Base-by-base conservation (phyloP, 2,329 filamentous ascomycete species). In the Sarocladium brachiariae region DNA sequence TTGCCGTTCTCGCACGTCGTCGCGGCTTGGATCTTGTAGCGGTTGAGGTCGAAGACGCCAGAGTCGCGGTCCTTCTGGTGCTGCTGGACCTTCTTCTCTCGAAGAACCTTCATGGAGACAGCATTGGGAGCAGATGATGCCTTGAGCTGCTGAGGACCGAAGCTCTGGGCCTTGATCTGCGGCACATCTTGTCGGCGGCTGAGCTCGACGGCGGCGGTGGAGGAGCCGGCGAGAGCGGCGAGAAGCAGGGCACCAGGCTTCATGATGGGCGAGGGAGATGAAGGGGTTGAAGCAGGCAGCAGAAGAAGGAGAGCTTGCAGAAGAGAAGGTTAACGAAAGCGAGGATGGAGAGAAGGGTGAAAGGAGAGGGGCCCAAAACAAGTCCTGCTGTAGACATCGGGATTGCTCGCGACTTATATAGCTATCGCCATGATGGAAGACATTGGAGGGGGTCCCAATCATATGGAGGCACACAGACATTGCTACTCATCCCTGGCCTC, bases 1-100 rank as follows among this genome's bases (percentile, higher is more conserved):
- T 62, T 62, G 23, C 65, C 65, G 25, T 63, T 54, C 19, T 57
- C 53, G 51, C 66, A 69, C 9, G 53, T 2, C 7, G 54, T 52
- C 10, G 57, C 50, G 16, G 31, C 24, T 35, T 51, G 48, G 3
- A 48, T 13, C 16, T 46, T 30, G 51, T 58, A 59, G 6, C 46
- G 48, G 51, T 56, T 37, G 25, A 50, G 10, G 49, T 55, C 57
- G 50, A 58, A 59, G 11, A 43, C 49, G 11, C 57, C 57, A 8
- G 49, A 50, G 7, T 35, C 33, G 21, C 50, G 23, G 16, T 55
- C 30, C 24, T 41, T 23, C 4, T 50, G 39, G 23, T 49, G 50
- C 41, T 54, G 51, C 39, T 39, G 30, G 8, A 52, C 45, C 53
- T 56, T 56, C 41, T 50, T 52, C 41, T 52, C 46, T 21, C 35